phyloP scores from a whole-genome alignment of 805 yeast species.

The Lachancea quebecensis region DNA sequence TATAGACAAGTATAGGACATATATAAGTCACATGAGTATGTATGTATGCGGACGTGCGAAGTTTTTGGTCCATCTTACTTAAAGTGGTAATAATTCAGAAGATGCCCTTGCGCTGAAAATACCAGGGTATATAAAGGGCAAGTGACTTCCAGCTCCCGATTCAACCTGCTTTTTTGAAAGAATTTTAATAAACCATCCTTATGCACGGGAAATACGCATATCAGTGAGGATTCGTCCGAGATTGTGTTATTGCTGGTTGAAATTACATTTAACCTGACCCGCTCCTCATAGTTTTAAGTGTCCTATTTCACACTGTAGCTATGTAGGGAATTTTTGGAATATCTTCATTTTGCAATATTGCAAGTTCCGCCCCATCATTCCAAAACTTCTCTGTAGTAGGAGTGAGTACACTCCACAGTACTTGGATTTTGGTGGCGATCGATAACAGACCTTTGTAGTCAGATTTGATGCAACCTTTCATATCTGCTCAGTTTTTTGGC shows the following conservation, averaged over 20 bases:
- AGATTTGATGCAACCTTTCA: too few relatives aligned
- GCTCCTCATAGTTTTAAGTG: slow-evolving; percentile 41
- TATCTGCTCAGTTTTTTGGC: neutral
- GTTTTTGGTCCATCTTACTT: too few relatives aligned
- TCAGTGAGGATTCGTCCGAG: slow-evolving; percentile 99
- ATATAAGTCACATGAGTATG: neutral
- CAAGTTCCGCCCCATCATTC: neutral
- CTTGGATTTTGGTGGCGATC: neutral
- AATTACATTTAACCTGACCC: slow-evolving; percentile 88
- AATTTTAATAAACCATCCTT: slow-evolving; percentile 57
- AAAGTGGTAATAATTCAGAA: too few relatives aligned
- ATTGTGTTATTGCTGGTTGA: slow-evolving; percentile 99
- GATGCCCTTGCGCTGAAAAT: neutral
- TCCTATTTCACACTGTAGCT: slow-evolving; percentile 36
- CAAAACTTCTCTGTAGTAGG: neutral
- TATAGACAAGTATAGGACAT: neutral
- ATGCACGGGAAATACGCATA: slow-evolving; percentile 99
- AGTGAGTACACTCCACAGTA: slow-evolving; percentile 3
- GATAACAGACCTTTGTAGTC: too few relatives aligned
- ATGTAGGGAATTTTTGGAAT: slow-evolving; percentile 74
- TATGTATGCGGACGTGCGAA: too few relatives aligned
- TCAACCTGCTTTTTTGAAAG: neutral
- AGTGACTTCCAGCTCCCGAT: too few relatives aligned
- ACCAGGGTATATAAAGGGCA: neutral
- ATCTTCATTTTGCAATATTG: slow-evolving; percentile 1